Evolutionary conservation across 495 filamentous ascomycete genomes (phyloP).

Genomic region (Talaromyces wortmannii): DNA sequence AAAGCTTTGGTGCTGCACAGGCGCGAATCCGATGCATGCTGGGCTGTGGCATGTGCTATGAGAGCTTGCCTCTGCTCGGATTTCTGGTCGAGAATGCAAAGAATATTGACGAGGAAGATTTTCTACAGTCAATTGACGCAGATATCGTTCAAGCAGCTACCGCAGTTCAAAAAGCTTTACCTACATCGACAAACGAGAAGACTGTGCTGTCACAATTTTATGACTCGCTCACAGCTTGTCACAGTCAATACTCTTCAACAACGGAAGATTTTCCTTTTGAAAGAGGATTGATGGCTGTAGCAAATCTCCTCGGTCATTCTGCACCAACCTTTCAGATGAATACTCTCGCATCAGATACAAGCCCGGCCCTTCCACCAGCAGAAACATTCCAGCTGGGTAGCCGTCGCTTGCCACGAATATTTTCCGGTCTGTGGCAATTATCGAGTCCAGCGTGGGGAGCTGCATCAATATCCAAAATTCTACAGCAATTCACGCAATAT

Average conservation of each 20-base stretch:
- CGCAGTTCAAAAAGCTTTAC: slow-evolving; percentile 32
- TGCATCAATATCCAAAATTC: slow-evolving; percentile 17
- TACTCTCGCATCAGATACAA: too few species aligned
- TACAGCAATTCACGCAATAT: slow-evolving; percentile 15
- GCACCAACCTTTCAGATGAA: neutral
- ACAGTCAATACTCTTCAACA: neutral
- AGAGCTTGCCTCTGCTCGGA: slow-evolving; percentile 8
- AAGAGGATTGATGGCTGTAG: slow-evolving; percentile 7
- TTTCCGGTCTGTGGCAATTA: slow-evolving; percentile 38
- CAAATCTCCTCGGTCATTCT: neutral
- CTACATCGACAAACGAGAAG: slow-evolving; percentile 6
- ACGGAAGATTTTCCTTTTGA: slow-evolving; percentile 5
- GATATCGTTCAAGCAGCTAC: slow-evolving; percentile 34
- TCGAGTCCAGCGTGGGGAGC: slow-evolving; percentile 39
- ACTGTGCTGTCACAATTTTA: slow-evolving; percentile 2
- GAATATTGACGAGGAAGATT: slow-evolving; percentile 1
- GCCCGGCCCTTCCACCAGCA: neutral
- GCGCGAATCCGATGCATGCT: slow-evolving; percentile 18
- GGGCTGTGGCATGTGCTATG: slow-evolving; percentile 14
- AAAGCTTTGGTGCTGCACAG: slow-evolving; percentile 4
- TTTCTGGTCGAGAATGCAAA: slow-evolving; percentile 9
- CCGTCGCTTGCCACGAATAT: slow-evolving; percentile 25
- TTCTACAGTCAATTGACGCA: slow-evolving; percentile 24
- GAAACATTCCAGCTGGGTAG: slow-evolving; percentile 25
- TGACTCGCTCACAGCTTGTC: neutral